Evolutionary conservation across 2,329 filamentous ascomycete genomes (phyloP).

Genomic region (Pestalotiopsis sp.): DNA sequence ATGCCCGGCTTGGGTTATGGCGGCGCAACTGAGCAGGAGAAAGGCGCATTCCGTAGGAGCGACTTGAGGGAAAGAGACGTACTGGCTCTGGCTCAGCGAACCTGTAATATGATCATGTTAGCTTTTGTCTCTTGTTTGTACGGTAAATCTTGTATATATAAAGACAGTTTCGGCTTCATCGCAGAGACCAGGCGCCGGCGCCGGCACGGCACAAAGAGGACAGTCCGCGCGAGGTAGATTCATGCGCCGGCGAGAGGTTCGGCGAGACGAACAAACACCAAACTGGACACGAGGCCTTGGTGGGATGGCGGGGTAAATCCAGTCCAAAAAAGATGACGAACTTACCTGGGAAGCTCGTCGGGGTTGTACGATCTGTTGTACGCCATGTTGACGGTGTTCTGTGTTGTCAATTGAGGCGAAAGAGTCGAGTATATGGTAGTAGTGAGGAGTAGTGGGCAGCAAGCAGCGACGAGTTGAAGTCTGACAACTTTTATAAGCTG

Average conservation of each 20-base stretch:
- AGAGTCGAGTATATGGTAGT: not conserved
- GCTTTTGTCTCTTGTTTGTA: not conserved
- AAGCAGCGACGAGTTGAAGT: not conserved
- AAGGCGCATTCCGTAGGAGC: not conserved
- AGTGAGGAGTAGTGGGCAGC: not conserved
- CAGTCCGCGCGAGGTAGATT: not conserved
- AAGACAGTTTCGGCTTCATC: not conserved
- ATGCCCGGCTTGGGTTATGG: slow-evolving; percentile 6
- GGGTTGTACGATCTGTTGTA: slow-evolving; percentile 94
- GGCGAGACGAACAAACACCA: not conserved
- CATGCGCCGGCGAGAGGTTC: not conserved
- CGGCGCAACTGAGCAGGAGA: slow-evolving; percentile 7
- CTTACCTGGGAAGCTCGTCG: slow-evolving; percentile 90
- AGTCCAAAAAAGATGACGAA: slow-evolving; percentile 19
- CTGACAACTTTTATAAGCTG: slow-evolving; percentile 1
- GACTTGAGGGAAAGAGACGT: slow-evolving; percentile 25
- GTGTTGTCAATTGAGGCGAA: not conserved
- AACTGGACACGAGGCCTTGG: not conserved
- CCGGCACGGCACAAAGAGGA: not conserved
- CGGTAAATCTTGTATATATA: not conserved
- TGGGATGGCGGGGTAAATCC: slow-evolving; percentile 1
- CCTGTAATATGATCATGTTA: slow-evolving; percentile 38
- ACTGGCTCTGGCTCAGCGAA: slow-evolving; percentile 78
- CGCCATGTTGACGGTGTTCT: slow-evolving; percentile 64
- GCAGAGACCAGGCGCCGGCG: not conserved